These are phyloP conservation scores for Martiniozyma asiatica DNA, from an alignment of 1,139 yeast species.

Conservation along the genomic window DNA sequence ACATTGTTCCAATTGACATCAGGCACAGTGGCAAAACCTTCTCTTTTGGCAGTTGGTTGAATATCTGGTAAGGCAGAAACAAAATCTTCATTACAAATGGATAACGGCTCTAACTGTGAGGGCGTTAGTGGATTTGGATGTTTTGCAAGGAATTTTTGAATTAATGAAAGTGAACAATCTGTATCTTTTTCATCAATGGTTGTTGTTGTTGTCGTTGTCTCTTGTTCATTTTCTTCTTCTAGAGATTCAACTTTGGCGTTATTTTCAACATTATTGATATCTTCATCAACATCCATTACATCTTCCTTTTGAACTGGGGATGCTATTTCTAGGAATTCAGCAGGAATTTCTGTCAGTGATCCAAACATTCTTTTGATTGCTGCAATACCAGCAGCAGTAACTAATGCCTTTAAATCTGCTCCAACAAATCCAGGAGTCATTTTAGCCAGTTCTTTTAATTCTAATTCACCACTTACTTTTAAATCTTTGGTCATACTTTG, in stretches of 20 bases:
- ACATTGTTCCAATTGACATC: slow-evolving; percentile 94
- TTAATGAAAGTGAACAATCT: slow-evolving; percentile 35
- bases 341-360: slow-evolving; percentile 8
- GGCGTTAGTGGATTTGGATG: slow-evolving; percentile 74
- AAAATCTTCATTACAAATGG: slow-evolving; percentile 73
- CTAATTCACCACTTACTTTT: slow-evolving; percentile 59
- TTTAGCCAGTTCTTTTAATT: slow-evolving; percentile 67
- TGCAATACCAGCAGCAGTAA: slow-evolving; percentile 89
- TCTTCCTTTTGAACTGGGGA: too few relatives aligned
- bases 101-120: slow-evolving; percentile 62
- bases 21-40: slow-evolving; percentile 97
- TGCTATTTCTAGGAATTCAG: slow-evolving; percentile 6
- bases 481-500: slow-evolving; percentile 58
- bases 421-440: slow-evolving; percentile 98
- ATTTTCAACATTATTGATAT: slow-evolving; percentile 3
- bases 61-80: slow-evolving; percentile 77
- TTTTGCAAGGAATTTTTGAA: slow-evolving; percentile 55
- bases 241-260: neutral
- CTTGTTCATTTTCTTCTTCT: neutral
- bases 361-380: slow-evolving; percentile 84
- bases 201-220: neutral
- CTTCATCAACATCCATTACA: slow-evolving; percentile 7
- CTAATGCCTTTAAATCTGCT: slow-evolving; percentile 88
- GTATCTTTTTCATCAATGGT: neutral
- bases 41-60: slow-evolving; percentile 96